Conservation (phyloP, 2,329 filamentous ascomycete genomes). For the Karstenula rhodostoma region DNA sequence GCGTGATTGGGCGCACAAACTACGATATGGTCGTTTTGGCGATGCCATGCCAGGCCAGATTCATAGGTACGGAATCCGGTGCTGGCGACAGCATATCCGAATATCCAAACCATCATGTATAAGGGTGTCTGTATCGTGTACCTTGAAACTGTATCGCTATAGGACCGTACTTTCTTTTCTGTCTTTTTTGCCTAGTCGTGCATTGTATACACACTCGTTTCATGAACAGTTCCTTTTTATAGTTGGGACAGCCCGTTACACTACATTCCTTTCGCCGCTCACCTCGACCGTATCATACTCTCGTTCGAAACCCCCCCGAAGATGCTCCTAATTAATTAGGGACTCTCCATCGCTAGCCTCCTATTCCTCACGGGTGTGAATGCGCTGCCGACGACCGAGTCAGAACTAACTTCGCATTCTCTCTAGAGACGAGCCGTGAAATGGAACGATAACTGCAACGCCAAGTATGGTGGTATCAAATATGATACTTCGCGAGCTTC, state of each 20-base stretch:
- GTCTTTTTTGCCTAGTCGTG: not conserved
- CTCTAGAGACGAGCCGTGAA: not conserved
- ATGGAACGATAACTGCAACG: not conserved
- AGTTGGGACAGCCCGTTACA: not conserved
- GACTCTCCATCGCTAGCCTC: not conserved
- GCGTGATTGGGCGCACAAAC: no score
- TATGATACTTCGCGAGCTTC: no score
- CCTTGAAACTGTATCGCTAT: not conserved
- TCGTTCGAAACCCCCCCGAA: not conserved
- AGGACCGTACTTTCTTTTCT: not conserved
- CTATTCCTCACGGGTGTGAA: not conserved
- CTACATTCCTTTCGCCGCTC: not conserved
- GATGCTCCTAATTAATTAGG: not conserved
- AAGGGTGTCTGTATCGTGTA: not conserved
- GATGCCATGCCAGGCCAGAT: not conserved
- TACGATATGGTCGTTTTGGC: no score
- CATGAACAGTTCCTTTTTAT: not conserved
- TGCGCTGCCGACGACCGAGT: not conserved
- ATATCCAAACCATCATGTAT: not conserved
- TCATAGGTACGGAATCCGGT: not conserved
- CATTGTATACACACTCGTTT: not conserved
- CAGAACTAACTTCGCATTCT: not conserved
- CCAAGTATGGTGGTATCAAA: constrained; percentile 1
- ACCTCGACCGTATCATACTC: not conserved
- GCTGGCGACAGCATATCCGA: not conserved